phyloP scores from a whole-genome alignment of 768 basidiomycete species.

The Fomitopsis serialis region DNA sequence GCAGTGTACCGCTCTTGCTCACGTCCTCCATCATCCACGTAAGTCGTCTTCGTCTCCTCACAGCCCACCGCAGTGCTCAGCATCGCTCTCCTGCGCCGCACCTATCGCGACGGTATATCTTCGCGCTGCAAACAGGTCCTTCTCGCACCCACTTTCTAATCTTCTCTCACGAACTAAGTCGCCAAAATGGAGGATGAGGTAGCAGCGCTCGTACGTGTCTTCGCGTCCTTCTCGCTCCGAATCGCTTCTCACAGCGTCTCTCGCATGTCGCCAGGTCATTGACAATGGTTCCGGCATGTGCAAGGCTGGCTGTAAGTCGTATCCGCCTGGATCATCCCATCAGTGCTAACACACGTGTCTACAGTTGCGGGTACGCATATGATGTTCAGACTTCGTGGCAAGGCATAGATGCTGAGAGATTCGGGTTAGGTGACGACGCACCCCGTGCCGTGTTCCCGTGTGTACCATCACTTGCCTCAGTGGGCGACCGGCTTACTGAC shows the following conservation, averaged over 20 bases:
- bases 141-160: slow-evolving; percentile 16
- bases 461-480: slow-evolving; percentile 21
- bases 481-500: not conserved
- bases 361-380: slow-evolving; percentile 18
- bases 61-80: slow-evolving; percentile 6
- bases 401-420: not conserved
- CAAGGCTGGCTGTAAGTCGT: slow-evolving; percentile 92
- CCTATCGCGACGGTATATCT: slow-evolving; percentile 9
- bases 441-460: slow-evolving; percentile 98
- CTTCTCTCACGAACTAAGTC: slow-evolving; percentile 20
- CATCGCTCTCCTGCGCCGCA: slow-evolving; percentile 12
- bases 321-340: not conserved
- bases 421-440: slow-evolving; percentile 78
- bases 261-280: slow-evolving; percentile 68
- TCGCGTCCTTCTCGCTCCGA: not conserved
- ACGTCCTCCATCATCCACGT: slow-evolving; percentile 18
- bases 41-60: slow-evolving; percentile 6
- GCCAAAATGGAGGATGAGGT: slow-evolving; percentile 60
- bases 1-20: slow-evolving; percentile 20
- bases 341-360: not conserved
- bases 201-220: slow-evolving; percentile 42
- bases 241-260: not conserved
- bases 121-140: slow-evolving; percentile 12
- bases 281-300: slow-evolving; percentile 99
- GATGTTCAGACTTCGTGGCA: slow-evolving; percentile 39